phyloP scores from a whole-genome alignment of 2,329 filamentous ascomycete species.

The Trichophyton equinum region DNA sequence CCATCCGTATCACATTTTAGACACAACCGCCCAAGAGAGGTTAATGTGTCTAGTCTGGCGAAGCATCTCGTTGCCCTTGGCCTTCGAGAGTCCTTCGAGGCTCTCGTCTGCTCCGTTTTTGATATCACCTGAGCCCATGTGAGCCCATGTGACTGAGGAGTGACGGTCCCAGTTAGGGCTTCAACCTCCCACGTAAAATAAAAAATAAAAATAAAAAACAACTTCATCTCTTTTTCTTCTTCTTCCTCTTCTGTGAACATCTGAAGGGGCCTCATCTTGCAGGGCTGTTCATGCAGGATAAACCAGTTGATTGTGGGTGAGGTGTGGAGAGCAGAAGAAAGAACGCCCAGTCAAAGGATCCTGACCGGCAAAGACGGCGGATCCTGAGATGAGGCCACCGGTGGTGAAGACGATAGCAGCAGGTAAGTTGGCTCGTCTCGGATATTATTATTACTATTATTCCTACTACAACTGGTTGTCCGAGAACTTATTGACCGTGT shows the following conservation, averaged over 20 bases:
- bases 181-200: background rate
- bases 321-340: background rate
- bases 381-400: background rate
- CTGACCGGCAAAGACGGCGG: background rate
- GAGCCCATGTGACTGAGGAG: conserved; percentile 3
- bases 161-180: background rate
- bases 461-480: background rate
- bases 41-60: background rate
- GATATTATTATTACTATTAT: too few relatives aligned
- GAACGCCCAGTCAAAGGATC: background rate
- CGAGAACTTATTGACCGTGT: background rate
- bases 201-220: background rate
- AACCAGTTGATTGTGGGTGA: background rate
- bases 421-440: background rate
- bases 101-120: background rate
- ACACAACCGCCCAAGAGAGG: background rate
- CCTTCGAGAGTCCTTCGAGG: background rate
- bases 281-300: background rate
- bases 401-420: background rate
- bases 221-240: background rate
- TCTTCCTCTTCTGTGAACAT: background rate
- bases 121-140: conserved; percentile 4
- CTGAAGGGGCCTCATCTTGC: background rate
- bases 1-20: background rate
- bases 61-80: background rate